These are phyloP conservation scores for Wickerhamomyces strasburgensis DNA, from an alignment of 805 yeast species.

Conservation along the genomic window DNA sequence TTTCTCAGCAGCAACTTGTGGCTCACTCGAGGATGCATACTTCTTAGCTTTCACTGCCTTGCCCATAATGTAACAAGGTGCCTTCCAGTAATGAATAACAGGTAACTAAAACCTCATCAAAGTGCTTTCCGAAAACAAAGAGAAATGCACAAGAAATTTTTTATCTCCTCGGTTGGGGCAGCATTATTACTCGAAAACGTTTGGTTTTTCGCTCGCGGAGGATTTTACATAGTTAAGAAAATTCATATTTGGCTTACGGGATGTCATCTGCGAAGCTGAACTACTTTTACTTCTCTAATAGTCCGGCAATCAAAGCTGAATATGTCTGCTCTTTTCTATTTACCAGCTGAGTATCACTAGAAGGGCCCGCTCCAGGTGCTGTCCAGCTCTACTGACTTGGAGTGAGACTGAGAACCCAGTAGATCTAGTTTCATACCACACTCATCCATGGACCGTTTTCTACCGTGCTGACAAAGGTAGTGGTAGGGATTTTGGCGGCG, in stretches of 20 bases:
- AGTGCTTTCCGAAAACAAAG: too few species aligned
- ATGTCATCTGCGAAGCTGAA: too few species aligned
- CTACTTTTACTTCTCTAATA: too few species aligned
- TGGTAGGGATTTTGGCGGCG: constrained; percentile 53
- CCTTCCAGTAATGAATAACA: too few species aligned
- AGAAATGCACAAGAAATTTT: too few species aligned
- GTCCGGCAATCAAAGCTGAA: too few species aligned
- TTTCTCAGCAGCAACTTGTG: constrained; percentile 63
- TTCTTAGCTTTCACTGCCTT: constrained; percentile 56
- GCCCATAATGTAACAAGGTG: constrained; percentile 13
- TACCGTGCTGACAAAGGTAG: constrained; percentile 27
- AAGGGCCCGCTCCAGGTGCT: constrained; percentile 9
- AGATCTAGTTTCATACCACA: constrained; percentile 42
- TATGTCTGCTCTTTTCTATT: neutral
- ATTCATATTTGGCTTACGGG: too few species aligned
- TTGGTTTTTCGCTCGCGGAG: too few species aligned
- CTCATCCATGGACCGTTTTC: constrained; percentile 26
- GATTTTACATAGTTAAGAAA: too few species aligned
- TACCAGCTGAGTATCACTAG: constrained; percentile 16
- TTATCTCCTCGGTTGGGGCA: neutral
- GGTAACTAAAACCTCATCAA: too few species aligned
- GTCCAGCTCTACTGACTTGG: constrained; percentile 3
- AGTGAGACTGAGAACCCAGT: constrained; percentile 55
- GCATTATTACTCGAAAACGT: too few species aligned
- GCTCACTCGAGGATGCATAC: constrained; percentile 42